phyloP scores from a whole-genome alignment of 2,329 filamentous ascomycete genomes.

The Coleophoma eucalyptorum region DNA sequence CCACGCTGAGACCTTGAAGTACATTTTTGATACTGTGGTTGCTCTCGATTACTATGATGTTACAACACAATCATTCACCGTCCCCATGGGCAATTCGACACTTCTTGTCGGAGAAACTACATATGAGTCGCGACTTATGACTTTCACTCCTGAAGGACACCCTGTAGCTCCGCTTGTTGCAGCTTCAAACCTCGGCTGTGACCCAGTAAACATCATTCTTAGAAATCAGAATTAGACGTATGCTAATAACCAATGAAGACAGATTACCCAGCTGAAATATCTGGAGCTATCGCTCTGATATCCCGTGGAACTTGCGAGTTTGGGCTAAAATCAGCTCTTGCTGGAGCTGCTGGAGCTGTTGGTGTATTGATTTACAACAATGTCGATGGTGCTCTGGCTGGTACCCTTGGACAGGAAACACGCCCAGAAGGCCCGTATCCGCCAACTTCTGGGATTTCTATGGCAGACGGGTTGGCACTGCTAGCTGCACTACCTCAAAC shows the following conservation, averaged over 20 bases:
- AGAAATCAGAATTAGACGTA: not conserved
- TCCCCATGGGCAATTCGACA: constrained; percentile 7
- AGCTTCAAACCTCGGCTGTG: constrained; percentile 13
- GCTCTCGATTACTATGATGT: constrained; percentile 37
- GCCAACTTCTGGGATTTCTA: constrained; percentile 42
- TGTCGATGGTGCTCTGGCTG: constrained; percentile 49
- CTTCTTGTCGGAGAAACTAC: constrained; percentile 1
- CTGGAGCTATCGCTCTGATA: constrained; percentile 67
- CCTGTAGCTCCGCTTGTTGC: constrained; percentile 9
- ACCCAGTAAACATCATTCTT: constrained; percentile 5
- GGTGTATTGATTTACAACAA: constrained; percentile 74
- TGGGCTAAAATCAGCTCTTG: constrained; percentile 62
- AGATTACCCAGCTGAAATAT: constrained; percentile 56
- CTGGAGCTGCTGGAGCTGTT: constrained; percentile 63
- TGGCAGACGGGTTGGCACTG: constrained; percentile 27
- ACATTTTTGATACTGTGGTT: constrained; percentile 35
- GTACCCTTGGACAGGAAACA: constrained; percentile 53
- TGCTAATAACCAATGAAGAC: constrained; percentile 12
- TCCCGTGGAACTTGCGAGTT: constrained; percentile 67
- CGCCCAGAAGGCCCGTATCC: constrained; percentile 32
- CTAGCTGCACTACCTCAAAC: constrained; percentile 6
- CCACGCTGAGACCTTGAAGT: constrained; percentile 43
- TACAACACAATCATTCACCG: constrained; percentile 38
- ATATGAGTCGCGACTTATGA: constrained; percentile 7
- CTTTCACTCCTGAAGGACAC: constrained; percentile 7